Conservation (phyloP, 306 rosid species). For the Potentilla sterilis region DNA sequence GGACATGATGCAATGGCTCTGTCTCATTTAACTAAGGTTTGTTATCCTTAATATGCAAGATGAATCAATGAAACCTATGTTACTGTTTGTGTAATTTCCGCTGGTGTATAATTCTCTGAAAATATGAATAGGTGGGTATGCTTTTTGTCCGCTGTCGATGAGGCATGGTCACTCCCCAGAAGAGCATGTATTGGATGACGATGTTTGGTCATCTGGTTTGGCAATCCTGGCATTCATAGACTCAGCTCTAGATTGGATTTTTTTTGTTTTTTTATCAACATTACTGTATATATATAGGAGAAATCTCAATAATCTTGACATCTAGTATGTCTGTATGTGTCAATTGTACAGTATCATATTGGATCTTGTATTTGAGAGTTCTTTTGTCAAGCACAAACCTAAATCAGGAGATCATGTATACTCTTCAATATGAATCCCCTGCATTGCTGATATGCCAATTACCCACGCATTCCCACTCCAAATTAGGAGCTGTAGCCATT, state of each 20-base stretch:
- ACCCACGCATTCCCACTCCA: neutral
- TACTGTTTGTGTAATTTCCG: too few species aligned
- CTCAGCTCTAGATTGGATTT: slow-evolving; percentile 22
- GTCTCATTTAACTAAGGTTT: too few species aligned
- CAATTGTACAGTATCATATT: neutral
- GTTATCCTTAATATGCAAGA: too few species aligned
- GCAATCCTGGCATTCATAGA: slow-evolving; percentile 64
- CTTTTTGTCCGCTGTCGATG: too few species aligned
- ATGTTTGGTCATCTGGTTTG: slow-evolving; percentile 79
- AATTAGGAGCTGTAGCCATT: neutral
- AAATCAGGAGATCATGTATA: neutral
- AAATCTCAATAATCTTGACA: neutral
- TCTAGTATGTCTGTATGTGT: neutral
- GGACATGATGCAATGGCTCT: too few species aligned
- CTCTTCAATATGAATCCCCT: neutral
- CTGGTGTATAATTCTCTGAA: too few species aligned
- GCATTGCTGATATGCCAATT: neutral
- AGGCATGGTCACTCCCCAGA: too few species aligned
- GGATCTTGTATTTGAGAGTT: neutral
- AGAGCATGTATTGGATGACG: too few species aligned
- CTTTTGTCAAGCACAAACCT: neutral
- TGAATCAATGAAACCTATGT: too few species aligned
- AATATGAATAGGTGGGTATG: too few species aligned
- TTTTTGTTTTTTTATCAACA: neutral
- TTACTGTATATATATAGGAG: slow-evolving; percentile 4